These are phyloP conservation scores for Myochromella boudieri DNA, from an alignment of 768 basidiomycete species.

Conservation along the genomic window DNA sequence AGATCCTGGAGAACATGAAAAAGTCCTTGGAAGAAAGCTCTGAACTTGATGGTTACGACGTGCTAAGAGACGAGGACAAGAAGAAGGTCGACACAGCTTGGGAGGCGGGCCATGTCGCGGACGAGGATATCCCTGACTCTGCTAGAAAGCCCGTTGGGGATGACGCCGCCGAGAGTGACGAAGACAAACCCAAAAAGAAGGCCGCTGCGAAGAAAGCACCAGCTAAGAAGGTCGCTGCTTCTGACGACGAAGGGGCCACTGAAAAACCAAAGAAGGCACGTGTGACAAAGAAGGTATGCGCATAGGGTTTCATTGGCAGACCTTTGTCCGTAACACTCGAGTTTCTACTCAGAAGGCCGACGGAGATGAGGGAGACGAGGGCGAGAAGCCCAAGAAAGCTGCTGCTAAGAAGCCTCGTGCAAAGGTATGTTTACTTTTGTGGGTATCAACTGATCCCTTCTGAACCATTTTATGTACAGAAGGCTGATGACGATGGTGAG, in stretches of 20 bases:
- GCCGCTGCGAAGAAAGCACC: conserved; percentile 27
- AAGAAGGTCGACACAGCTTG: conserved; percentile 70
- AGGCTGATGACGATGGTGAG: conserved; percentile 29
- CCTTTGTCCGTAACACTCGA: not conserved
- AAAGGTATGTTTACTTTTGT: conserved; percentile 18
- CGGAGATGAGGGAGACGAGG: conserved; percentile 40
- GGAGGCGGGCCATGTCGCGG: conserved; percentile 75
- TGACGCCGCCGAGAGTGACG: conserved; percentile 18
- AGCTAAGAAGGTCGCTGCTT: conserved; percentile 22
- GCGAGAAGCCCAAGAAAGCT: conserved; percentile 53
- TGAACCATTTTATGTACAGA: conserved; percentile 10
- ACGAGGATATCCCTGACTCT: conserved; percentile 78
- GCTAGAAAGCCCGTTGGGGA: conserved; percentile 53
- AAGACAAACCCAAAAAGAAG: conserved; percentile 37
- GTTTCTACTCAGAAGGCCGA: conserved; percentile 21
- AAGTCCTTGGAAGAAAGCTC: conserved; percentile 50
- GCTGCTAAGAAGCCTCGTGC: conserved; percentile 29
- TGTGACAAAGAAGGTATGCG: conserved; percentile 14
- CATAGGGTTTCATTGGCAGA: not conserved
- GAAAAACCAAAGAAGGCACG: conserved; percentile 24
- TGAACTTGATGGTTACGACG: conserved; percentile 87
- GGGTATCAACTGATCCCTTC: not conserved
- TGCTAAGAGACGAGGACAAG: conserved; percentile 67
- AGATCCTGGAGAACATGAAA: conserved; percentile 73
- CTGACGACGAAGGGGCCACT: conserved; percentile 5